Evolutionary conservation across 768 basidiomycete genomes (phyloP), one percentile per base, ranked within the genome.

Genomic region (Phylloporus scabripes): DNA sequence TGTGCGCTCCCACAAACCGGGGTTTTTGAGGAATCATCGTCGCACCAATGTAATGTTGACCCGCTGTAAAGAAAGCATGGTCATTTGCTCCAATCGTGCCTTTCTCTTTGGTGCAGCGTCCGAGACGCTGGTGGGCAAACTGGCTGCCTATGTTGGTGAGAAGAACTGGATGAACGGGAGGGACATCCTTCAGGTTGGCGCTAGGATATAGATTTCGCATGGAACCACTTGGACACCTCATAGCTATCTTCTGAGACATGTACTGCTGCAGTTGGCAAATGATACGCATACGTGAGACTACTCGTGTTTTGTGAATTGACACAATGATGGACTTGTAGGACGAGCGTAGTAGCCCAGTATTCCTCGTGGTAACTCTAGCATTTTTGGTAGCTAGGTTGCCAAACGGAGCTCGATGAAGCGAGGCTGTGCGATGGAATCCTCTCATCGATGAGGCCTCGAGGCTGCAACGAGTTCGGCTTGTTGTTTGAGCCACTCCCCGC

Each of bases 31-130:
- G 12, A 81, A 79, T 55, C 48, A 74, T 6, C 74, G 82, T 9
- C 75, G 89, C 5, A 85, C 82, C 41, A 92, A 92, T 77, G 89
- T 92, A 38, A 88, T 92, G 87, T 74, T 91, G 28, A 85, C 83
- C 28, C 77, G 87, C 18, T 89, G 83, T 71, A 83, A 83, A 62
- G 62, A 65, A 42, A 80, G 79, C 31, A 91, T 92, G 86, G 80
- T 81, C 56, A 81, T 92, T 59, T 71, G 83, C 45, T 74, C 82
- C 7, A 84, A 67, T 51, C 70, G 70, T 5, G 20, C 46, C 8
- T 68, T 62, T 37, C 55, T 68, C 12, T 49, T 20, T 14, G 55
- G 48, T 1, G 9, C 20, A 11, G 65, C 55, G 2, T 54, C 55
- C 14, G 0, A 11, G 28, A 67, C 65, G 10, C 51, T 66, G 2